A percentile compares a stretch with the other conserved stretches of the same genome.
Evolutionary conservation across 352 stramenopile genomes (phyloP).

Genomic region (Pythium sp.): DNA sequence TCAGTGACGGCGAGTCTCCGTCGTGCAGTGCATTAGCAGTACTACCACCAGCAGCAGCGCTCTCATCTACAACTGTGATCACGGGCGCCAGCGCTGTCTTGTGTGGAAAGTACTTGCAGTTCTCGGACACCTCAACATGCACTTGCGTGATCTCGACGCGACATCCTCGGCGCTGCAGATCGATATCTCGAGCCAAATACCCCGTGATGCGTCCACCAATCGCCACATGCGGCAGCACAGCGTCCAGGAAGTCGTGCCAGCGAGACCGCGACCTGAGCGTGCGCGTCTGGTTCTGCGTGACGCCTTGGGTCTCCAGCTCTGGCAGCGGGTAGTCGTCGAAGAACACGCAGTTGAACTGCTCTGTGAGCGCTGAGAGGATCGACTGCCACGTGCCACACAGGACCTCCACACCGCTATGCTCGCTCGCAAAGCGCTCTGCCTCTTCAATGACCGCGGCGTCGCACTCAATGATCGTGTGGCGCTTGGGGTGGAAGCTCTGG

Average conservation of each 20-base stretch:
- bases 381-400: constrained; percentile 71
- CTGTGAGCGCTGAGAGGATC: constrained; percentile 36
- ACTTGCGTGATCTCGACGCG: constrained; percentile 26
- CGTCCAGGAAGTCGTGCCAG: constrained; percentile 74
- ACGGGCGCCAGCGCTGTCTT: constrained; percentile 55
- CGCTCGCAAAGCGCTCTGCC: constrained; percentile 44
- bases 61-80: constrained; percentile 47
- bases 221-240: constrained; percentile 40
- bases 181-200: constrained; percentile 56
- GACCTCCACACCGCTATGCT: constrained; percentile 37
- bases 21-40: background rate
- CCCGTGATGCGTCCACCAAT: constrained; percentile 56
- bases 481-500: constrained; percentile 46
- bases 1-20: background rate
- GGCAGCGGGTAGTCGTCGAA: constrained; percentile 82
- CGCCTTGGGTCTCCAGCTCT: constrained; percentile 32
- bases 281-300: constrained; percentile 19
- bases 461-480: constrained; percentile 82
- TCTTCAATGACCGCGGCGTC: constrained; percentile 52
- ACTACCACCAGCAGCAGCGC: background rate
- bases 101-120: constrained; percentile 72
- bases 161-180: constrained; percentile 47
- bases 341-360: constrained; percentile 73
- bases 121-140: constrained; percentile 31
- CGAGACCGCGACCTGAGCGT: constrained; percentile 28